Evolutionary conservation across 2,329 filamentous ascomycete genomes (phyloP), one percentile per base, ranked within the genome.

Genomic region (Aspergillus vadensis): DNA sequence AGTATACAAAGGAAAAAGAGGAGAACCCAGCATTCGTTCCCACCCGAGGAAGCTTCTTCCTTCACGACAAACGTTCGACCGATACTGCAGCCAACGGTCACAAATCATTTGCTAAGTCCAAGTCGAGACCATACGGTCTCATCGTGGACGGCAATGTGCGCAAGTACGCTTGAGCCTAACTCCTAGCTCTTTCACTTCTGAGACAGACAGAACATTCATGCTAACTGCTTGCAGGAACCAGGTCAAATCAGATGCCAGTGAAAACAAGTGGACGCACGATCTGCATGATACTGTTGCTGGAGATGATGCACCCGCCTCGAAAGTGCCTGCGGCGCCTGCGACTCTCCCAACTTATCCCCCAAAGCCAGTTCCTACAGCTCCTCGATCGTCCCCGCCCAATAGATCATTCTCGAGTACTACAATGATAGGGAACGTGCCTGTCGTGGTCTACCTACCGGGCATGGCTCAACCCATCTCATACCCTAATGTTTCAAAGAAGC

Each of bases 21-120:
- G 88, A 91, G 69, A 92, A 97, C 75, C 94, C 94, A 38, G 88
- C 93, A 10, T 97, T 97, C 78, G 94, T 97, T 58, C 94, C 95
- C 57, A 97, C 96, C 72, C 85, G 94, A 66, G 95, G 95, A 61
- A 89, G 91, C 63, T 98, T 98, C 82, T 98, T 97, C 80, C 92
- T 98, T 86, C 94, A 98, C 76, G 95, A 98, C 74, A 91, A 95
- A 71, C 86, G 92, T 63, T 88, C 91, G 68, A 86, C 90, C 58
- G 89, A 89, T n/a, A 85, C 88, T 48, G 86, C 88, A 66, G 85
- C 88, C 56, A 94, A 93, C 76, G 90, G 90, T 56, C 92, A 94
- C 76, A 84, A 90, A 59, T 86, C 88, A 12, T 70, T 65, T 59
- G 76, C 67, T 60, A 79, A 76, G 65, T 62, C 72, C 86, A 76